Base-by-base conservation (phyloP, 2,329 filamentous ascomycete species). In the Juglanconis juglandina region DNA sequence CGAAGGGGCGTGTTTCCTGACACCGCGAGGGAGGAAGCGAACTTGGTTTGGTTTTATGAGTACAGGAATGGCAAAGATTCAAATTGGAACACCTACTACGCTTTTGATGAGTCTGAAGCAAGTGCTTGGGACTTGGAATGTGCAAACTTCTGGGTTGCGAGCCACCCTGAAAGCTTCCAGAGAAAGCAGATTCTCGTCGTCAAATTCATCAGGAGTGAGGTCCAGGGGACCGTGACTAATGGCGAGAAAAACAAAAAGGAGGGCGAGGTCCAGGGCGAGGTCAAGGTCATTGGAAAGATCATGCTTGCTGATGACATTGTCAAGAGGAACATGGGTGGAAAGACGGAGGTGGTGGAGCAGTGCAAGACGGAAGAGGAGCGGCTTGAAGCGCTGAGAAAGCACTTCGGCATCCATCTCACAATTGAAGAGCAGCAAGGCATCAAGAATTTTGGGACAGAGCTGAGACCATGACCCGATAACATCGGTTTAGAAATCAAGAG, bases 91-190 rank as follows among this genome's bases (percentile, higher is more conserved):
- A 75, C 81, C 1, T 81, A 79, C 53, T 91, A 90, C 70, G 83
- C 80, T 63, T 92, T 92, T 70, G 80, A 81, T 1, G 84, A 89
- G 62, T 75, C 80, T 14, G 87, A 90, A 70, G 90, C 88, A 70
- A 69, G 84, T 41, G 79, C 78, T 3, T 72, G 76, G 53, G 87
- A 90, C 71, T 89, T 85, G 66, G 79, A 78, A 47, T 75, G 87
- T 8, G 78, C 87, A 75, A 89, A 84, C 69, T 83, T 77, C 65
- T 81, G 60, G 60, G 60, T 70, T 52, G 83, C 82, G 1, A 83
- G 81, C 64, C 77, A 48, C 75, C 73, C 60, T 71, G 74, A 32
- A 70, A 70, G 77, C 59, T 83, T 79, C 69, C 88, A 89, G 70
- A 82, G 79, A 11, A 73, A 77, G 59, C 77, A 70, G 6, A 71